These are phyloP conservation scores for Corylus heterophylla DNA, from an alignment of 306 rosid species.

Conservation along the genomic window DNA sequence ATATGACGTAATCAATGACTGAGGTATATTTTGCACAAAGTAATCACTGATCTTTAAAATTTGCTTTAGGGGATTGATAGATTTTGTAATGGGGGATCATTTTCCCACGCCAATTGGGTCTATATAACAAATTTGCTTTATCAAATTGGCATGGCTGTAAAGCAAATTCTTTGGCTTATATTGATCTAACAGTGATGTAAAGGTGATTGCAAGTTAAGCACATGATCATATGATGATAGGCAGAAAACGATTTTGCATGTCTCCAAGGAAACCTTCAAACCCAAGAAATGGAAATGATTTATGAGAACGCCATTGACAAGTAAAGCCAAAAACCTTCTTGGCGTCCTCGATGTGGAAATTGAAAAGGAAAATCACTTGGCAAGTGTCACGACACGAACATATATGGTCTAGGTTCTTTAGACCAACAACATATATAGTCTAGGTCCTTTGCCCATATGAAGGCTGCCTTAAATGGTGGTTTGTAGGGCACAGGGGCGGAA, in stretches of 20 bases:
- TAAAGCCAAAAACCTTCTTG: background rate
- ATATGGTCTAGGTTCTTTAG: conserved; percentile 1
- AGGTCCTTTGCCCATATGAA: too few species aligned
- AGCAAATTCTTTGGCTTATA: background rate
- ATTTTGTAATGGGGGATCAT: too few species aligned
- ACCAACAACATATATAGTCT: background rate
- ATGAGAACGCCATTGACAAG: background rate
- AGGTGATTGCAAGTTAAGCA: background rate
- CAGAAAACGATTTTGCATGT: background rate
- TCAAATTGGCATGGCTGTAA: background rate
- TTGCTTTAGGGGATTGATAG: too few species aligned
- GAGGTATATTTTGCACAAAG: too few species aligned
- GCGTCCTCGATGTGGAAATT: background rate
- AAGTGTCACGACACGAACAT: background rate
- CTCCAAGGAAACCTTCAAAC: background rate
- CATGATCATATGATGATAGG: background rate
- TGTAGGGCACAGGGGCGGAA: too few species aligned
- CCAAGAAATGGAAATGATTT: background rate
- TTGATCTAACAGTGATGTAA: background rate
- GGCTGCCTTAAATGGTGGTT: too few species aligned
- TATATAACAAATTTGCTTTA: background rate
- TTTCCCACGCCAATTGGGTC: too few species aligned
- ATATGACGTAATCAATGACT: too few species aligned
- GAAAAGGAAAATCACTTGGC: background rate
- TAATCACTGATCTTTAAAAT: too few species aligned